Percentiles rank a stretch among this genome's conserved stretches.
Evolutionary conservation across 208 protist genomes (phyloP).

Genomic region (Trichomonas tenax): DNA sequence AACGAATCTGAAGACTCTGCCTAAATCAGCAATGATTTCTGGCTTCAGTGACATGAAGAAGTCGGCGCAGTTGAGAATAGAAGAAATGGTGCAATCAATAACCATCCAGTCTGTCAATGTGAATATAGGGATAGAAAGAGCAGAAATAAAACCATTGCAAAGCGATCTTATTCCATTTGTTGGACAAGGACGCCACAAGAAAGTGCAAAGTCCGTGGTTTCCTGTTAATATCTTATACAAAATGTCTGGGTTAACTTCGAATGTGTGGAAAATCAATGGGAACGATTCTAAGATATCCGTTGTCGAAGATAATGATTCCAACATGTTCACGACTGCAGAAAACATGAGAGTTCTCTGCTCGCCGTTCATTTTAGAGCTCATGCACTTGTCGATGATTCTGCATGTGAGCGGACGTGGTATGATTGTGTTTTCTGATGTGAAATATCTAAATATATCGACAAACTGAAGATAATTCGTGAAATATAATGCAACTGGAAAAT

Average conservation of each 20-base stretch:
- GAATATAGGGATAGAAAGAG: neutral
- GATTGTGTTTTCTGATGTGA: neutral
- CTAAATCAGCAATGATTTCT: neutral
- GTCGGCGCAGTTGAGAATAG: neutral
- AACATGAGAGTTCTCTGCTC: neutral
- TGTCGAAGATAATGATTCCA: neutral
- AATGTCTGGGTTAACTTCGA: neutral
- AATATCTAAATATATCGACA: neutral
- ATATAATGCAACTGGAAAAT: neutral
- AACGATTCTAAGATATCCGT: neutral
- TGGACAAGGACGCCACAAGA: neutral
- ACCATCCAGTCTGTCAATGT: neutral
- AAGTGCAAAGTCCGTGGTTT: neutral
- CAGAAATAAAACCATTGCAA: neutral
- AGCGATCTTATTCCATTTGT: neutral
- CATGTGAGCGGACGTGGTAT: neutral
- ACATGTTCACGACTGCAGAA: neutral
- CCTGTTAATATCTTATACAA: neutral
- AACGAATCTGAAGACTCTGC: neutral
- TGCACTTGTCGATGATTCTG: neutral
- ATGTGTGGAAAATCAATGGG: neutral
- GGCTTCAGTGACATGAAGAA: neutral
- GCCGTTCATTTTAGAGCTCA: neutral
- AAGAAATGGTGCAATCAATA: neutral
- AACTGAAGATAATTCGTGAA: neutral